phyloP scores from a whole-genome alignment of 192 early-diverging fungal genomes.

The Haplosporangium gracile region DNA sequence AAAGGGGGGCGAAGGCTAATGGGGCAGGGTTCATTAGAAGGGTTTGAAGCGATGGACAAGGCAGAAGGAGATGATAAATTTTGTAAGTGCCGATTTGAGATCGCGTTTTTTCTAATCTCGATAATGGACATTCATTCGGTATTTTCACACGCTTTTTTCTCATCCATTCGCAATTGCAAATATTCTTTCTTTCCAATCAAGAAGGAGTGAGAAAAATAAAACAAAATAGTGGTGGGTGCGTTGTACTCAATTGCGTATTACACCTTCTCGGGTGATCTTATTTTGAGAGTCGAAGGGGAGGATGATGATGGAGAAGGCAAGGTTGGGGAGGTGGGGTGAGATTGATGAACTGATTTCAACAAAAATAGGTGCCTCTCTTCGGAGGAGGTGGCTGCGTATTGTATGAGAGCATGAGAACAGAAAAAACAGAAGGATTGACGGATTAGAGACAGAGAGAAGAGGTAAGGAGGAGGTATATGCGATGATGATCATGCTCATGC shows the following conservation, averaged over 20 bases:
- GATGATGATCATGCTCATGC: neutral
- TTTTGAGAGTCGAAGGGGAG: neutral
- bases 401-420: neutral
- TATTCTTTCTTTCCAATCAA: too few relatives aligned
- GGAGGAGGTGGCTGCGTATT: neutral
- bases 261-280: neutral
- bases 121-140: too few relatives aligned
- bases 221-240: constrained; percentile 2
- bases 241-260: neutral
- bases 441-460: neutral
- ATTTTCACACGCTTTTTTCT: too few relatives aligned
- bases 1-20: too few relatives aligned
- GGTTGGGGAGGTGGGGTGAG: neutral
- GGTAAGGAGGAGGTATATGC: neutral
- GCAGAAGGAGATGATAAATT: too few relatives aligned
- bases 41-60: too few relatives aligned
- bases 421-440: neutral
- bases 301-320: neutral
- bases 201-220: neutral
- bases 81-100: too few relatives aligned
- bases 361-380: neutral
- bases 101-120: too few relatives aligned
- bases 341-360: neutral
- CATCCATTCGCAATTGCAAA: too few relatives aligned
- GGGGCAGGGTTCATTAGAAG: too few relatives aligned